Evolutionary conservation across 2,329 filamentous ascomycete species (phyloP).

Genomic region (Penicillium sp.): DNA sequence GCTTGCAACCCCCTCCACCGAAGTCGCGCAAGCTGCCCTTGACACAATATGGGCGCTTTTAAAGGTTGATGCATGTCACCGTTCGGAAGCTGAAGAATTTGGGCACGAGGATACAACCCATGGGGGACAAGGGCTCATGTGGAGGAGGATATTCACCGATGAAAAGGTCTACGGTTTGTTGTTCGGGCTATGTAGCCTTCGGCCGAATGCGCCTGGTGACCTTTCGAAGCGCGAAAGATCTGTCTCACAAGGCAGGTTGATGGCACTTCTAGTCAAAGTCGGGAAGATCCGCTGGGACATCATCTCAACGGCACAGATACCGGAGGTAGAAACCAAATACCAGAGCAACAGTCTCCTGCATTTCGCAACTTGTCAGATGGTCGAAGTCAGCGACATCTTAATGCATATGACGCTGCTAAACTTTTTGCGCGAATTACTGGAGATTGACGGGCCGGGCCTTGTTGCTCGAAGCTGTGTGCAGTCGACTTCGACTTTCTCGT

Average conservation of each 20-base stretch:
- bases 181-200: conserved; percentile 53
- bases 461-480: conserved; percentile 29
- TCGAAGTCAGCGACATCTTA: conserved; percentile 56
- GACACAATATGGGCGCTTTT: conserved; percentile 53
- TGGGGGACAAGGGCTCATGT: conserved; percentile 53
- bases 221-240: conserved; percentile 53
- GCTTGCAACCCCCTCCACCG: conserved; percentile 55
- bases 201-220: conserved; percentile 33
- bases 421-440: conserved; percentile 55
- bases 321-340: conserved; percentile 49
- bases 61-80: conserved; percentile 46
- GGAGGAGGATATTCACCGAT: conserved; percentile 60
- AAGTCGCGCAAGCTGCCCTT: conserved; percentile 53
- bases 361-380: conserved; percentile 54
- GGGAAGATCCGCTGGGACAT: conserved; percentile 54
- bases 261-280: conserved; percentile 55
- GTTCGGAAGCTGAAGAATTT: conserved; percentile 27
- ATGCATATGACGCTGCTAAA: conserved; percentile 59
- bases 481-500: conserved; percentile 39
- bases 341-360: conserved; percentile 49
- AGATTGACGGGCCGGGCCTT: conserved; percentile 40
- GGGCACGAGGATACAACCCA: conserved; percentile 21
- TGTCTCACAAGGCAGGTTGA: conserved; percentile 57
- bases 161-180: conserved; percentile 55
- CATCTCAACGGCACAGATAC: conserved; percentile 50